Percentiles rank a stretch among this genome's conserved stretches.
These are phyloP conservation scores for Oryza meyeriana DNA, from an alignment of 176 grass and related monocot genomes.

Conservation along the genomic window DNA sequence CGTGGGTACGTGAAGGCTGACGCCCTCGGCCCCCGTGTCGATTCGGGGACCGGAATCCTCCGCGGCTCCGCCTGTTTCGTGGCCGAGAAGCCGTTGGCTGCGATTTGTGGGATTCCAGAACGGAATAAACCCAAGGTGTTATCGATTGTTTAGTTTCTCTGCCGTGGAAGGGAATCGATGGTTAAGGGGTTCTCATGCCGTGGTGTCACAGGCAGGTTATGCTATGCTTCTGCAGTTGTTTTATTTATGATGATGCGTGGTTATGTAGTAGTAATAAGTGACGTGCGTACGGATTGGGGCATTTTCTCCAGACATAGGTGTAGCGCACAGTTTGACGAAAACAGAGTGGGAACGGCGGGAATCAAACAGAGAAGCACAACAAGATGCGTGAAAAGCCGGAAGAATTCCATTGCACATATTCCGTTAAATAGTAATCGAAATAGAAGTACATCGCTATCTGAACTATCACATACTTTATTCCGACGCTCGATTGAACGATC, in stretches of 20 bases:
- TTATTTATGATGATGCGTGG: no score
- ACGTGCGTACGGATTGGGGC: no score
- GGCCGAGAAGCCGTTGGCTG: slow-evolving; percentile 18
- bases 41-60: background rate
- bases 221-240: background rate
- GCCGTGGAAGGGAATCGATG: background rate
- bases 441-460: background rate
- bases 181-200: background rate
- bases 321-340: background rate
- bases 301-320: background rate
- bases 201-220: background rate
- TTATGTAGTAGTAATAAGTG: background rate
- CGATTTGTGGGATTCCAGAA: background rate
- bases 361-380: background rate
- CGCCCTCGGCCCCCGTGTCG: slow-evolving; percentile 12
- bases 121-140: slow-evolving; percentile 28
- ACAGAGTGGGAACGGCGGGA: background rate
- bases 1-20: slow-evolving; percentile 11
- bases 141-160: background rate
- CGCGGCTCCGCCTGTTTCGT: slow-evolving; percentile 23
- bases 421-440: background rate
- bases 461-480: background rate
- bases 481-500: background rate
- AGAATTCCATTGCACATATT: slow-evolving; percentile 18
- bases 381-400: slow-evolving; percentile 4